These are phyloP conservation scores for Spizellomyces sp. DNA, from an alignment of 192 early-diverging fungal species.

Conservation along the genomic window DNA sequence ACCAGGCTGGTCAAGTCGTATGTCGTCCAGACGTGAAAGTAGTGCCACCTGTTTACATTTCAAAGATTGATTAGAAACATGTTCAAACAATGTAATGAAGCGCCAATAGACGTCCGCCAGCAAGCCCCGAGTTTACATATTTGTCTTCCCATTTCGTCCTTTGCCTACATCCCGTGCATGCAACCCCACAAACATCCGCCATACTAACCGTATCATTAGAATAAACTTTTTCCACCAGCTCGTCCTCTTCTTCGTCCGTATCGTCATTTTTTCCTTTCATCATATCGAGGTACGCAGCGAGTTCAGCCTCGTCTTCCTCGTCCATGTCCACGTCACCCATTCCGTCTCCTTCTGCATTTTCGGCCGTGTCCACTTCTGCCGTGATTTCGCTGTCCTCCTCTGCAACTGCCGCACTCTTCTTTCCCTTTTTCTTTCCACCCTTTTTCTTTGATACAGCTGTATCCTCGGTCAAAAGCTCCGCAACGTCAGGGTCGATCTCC, in stretches of 20 bases:
- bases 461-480: slow-evolving; percentile 15
- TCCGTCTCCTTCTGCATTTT: slow-evolving; percentile 26
- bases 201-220: slow-evolving; percentile 31
- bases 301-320: slow-evolving; percentile 41
- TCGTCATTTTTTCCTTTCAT: slow-evolving; percentile 24
- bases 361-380: slow-evolving; percentile 25
- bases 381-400: slow-evolving; percentile 12
- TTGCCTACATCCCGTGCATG: neutral
- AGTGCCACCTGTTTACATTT: slow-evolving; percentile 32
- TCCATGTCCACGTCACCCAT: slow-evolving; percentile 23
- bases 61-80: neutral
- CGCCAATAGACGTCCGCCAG: too few species aligned
- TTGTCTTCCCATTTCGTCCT: too few species aligned
- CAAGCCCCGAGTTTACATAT: too few species aligned
- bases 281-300: slow-evolving; percentile 41
- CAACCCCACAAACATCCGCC: neutral
- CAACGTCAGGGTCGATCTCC: slow-evolving; percentile 42
- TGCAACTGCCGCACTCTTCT: neutral
- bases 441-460: slow-evolving; percentile 19
- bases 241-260: slow-evolving; percentile 31
- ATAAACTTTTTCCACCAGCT: slow-evolving; percentile 33
- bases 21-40: slow-evolving; percentile 43
- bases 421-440: slow-evolving; percentile 26
- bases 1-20: slow-evolving; percentile 34
- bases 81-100: too few species aligned